A percentile compares a stretch with the other conserved stretches of the same genome.
Conservation (phyloP, 768 basidiomycete species). For the Amanita molliuscula region DNA sequence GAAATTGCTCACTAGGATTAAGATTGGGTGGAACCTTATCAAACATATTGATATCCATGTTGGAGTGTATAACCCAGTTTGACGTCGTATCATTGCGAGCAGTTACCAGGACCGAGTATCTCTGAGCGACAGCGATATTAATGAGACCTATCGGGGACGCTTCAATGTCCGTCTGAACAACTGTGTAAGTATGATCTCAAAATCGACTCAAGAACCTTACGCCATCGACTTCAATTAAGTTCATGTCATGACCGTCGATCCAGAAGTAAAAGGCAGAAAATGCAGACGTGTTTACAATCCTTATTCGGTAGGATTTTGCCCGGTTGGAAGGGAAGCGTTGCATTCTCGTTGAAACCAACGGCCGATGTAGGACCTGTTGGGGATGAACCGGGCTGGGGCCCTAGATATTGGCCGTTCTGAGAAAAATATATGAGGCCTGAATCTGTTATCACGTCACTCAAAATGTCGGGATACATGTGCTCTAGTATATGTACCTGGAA, state of each 20-base stretch:
- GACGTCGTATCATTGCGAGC: slow-evolving; percentile 76
- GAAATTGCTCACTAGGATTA: slow-evolving; percentile 50
- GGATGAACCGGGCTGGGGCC: slow-evolving; percentile 41
- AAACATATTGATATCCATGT: slow-evolving; percentile 89
- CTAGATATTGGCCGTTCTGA: slow-evolving; percentile 62
- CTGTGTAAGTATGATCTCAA: background rate
- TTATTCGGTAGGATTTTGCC: slow-evolving; percentile 87
- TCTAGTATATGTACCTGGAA: slow-evolving; percentile 47
- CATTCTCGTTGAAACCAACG: slow-evolving; percentile 82
- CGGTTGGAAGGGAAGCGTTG: slow-evolving; percentile 71
- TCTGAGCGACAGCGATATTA: slow-evolving; percentile 76
- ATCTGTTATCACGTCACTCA: slow-evolving; percentile 29
- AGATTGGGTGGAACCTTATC: slow-evolving; percentile 66
- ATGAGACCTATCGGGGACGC: slow-evolving; percentile 65
- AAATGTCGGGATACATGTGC: background rate
- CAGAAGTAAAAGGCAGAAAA: slow-evolving; percentile 75
- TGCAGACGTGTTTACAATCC: slow-evolving; percentile 76
- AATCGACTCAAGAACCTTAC: slow-evolving; percentile 29
- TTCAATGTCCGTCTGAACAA: slow-evolving; percentile 59
- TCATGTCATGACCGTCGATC: slow-evolving; percentile 85
- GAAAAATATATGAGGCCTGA: slow-evolving; percentile 78
- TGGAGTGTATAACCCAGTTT: slow-evolving; percentile 87
- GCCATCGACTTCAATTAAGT: slow-evolving; percentile 76
- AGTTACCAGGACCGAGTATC: slow-evolving; percentile 87
- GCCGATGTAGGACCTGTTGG: slow-evolving; percentile 39